Evolutionary conservation across 768 basidiomycete species (phyloP), one percentile per base, ranked within the genome.

Genomic region (Trametes villosa): DNA sequence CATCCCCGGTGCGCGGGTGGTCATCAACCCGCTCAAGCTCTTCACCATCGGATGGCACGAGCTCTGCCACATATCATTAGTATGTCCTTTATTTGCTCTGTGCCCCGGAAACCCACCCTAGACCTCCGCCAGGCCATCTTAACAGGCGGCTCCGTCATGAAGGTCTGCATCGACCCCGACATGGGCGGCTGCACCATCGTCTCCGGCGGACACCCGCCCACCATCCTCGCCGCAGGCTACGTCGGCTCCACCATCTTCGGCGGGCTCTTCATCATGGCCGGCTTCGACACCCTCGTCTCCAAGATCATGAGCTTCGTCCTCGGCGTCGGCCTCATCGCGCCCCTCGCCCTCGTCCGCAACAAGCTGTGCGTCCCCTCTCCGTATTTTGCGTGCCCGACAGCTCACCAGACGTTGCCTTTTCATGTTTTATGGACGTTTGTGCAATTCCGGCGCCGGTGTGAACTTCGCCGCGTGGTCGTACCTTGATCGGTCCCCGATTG

Each of bases 281-380:
- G 91, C 18, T 95, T 91, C 79, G 89, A 94, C 71, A 94, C 90
- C 2, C 84, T 96, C 18, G 90, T 93, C 13, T 89, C 94, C 33
- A 98, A 98, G 75, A 85, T 97, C 59, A 84, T 94, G 73, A 95
- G 94, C 76, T 94, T 96, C 68, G 87, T 96, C 53, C 82, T 96
- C 51, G 95, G 86, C 33, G 81, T 97, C 33, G 96, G 94, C 17
- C 77, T 98, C 27, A 75, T 96, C n/a, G 83, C 89, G 30, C 95
- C 95, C 1, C 79, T 96, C 47, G 84, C 87, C 15, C 86, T 96
- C 29, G 93, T 96, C 36, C 83, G 93, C 59, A 92, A 95, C 71
- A 96, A 96, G 80, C 67, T 96, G 94, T 95, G 70, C 71, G 90
- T 80, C 38, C 42, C 22, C 34, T 24, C 47, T 48, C 31, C 18